These are phyloP conservation scores for Pelargonium cotyledonis DNA, from an alignment of 441 rosid species.

Conservation along the genomic window DNA sequence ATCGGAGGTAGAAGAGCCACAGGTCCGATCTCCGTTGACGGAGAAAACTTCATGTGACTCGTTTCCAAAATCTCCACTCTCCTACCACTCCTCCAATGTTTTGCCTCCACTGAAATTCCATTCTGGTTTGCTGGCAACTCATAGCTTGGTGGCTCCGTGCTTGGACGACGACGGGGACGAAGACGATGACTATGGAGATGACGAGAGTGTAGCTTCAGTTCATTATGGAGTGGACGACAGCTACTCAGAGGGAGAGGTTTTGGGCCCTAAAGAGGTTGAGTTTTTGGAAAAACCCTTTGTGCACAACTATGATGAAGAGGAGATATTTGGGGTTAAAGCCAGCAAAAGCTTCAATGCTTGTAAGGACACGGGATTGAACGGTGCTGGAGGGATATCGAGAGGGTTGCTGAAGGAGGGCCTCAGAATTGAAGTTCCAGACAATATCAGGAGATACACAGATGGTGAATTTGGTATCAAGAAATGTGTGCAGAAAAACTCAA, in stretches of 20 bases:
- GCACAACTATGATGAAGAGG: slow-evolving; percentile 31
- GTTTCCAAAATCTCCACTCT: slow-evolving; percentile 54
- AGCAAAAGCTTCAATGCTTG: slow-evolving; percentile 27
- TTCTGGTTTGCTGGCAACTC: slow-evolving; percentile 45
- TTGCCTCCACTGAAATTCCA: slow-evolving; percentile 60
- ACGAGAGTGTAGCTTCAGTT: slow-evolving; percentile 64
- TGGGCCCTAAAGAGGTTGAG: slow-evolving; percentile 15
- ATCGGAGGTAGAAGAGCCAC: slow-evolving; percentile 40
- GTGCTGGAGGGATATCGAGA: slow-evolving; percentile 22
- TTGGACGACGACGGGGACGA: slow-evolving; percentile 21
- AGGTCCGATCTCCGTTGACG: slow-evolving; percentile 57
- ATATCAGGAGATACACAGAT: slow-evolving; percentile 50
- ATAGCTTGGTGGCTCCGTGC: slow-evolving; percentile 30
- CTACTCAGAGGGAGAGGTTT: slow-evolving; percentile 32
- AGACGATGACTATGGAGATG: slow-evolving; percentile 22
- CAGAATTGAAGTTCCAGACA: slow-evolving; percentile 57
- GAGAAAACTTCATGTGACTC: slow-evolving; percentile 38
- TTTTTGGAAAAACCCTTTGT: slow-evolving; percentile 24
- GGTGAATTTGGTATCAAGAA: slow-evolving; percentile 36
- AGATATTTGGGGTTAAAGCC: slow-evolving; percentile 27
- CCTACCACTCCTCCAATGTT: slow-evolving; percentile 38
- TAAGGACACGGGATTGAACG: background rate
- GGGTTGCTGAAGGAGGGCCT: slow-evolving; percentile 56
- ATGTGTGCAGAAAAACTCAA: slow-evolving; percentile 22
- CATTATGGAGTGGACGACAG: slow-evolving; percentile 31